These are phyloP conservation scores for Bremia lactucae DNA, from an alignment of 352 stramenopile species.

Conservation along the genomic window DNA sequence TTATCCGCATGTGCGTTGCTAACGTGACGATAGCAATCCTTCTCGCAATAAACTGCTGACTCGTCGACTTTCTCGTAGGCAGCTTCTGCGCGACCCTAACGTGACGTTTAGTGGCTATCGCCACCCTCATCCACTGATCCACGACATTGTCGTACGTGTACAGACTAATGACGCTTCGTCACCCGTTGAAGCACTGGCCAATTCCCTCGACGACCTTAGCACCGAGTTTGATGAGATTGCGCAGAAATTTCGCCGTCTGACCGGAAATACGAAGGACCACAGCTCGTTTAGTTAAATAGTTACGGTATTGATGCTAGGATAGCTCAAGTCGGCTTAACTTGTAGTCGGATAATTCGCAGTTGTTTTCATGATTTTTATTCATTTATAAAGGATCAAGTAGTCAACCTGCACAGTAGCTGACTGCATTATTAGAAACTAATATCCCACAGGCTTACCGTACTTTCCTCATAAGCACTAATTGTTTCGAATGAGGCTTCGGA, in stretches of 20 bases:
- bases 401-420: too few relatives aligned
- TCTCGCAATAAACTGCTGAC: too few relatives aligned
- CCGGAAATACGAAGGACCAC: slow-evolving; percentile 75
- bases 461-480: too few relatives aligned
- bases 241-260: slow-evolving; percentile 73
- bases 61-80: slow-evolving; percentile 33
- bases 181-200: slow-evolving; percentile 68
- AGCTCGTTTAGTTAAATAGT: slow-evolving; percentile 74
- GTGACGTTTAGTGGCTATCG: slow-evolving; percentile 92
- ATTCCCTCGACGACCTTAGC: slow-evolving; percentile 77
- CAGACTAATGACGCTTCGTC: slow-evolving; percentile 83
- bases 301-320: too few relatives aligned
- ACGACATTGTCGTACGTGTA: slow-evolving; percentile 93
- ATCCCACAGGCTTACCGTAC: too few relatives aligned
- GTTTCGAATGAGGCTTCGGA: too few relatives aligned
- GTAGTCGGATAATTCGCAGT: too few relatives aligned
- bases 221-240: slow-evolving; percentile 82
- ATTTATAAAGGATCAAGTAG: too few relatives aligned
- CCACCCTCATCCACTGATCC: slow-evolving; percentile 93
- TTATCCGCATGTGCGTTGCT: slow-evolving; percentile 92
- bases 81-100: slow-evolving; percentile 82
- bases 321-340: too few relatives aligned
- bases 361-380: too few relatives aligned
- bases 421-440: too few relatives aligned
- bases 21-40: background rate